These are phyloP conservation scores for Chrysophaeum taylorii DNA, from an alignment of 352 stramenopile genomes.

Conservation along the genomic window DNA sequence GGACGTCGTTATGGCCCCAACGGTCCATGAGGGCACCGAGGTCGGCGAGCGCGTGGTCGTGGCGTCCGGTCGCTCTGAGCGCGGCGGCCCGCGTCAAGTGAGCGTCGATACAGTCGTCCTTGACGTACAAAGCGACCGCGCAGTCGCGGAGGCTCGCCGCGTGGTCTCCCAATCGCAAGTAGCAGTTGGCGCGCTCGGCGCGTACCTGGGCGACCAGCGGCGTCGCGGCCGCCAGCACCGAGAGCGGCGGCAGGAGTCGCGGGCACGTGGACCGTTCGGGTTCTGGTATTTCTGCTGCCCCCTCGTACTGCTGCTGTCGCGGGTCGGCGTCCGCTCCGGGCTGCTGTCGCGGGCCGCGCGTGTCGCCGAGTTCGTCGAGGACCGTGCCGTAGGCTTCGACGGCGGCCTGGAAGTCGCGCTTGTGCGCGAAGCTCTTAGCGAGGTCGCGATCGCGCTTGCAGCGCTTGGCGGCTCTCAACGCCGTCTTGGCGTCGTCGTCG, in stretches of 20 bases:
- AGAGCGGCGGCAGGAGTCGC: not conserved
- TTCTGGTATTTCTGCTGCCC: no score
- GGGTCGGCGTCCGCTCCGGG: no score
- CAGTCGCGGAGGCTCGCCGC: constrained; percentile 28
- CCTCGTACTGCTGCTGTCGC: no score
- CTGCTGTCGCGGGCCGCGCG: no score
- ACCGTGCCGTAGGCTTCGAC: constrained; percentile 19
- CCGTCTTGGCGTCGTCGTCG: constrained; percentile 17
- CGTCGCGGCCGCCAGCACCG: constrained; percentile 21
- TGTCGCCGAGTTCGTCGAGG: constrained; percentile 1
- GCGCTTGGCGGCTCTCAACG: constrained; percentile 16
- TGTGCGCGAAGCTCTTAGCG: constrained; percentile 21
- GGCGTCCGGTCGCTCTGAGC: constrained; percentile 26
- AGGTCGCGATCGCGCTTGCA: constrained; percentile 16
- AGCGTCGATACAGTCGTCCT: constrained; percentile 34
- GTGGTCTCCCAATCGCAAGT: constrained; percentile 33
- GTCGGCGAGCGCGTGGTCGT: constrained; percentile 30
- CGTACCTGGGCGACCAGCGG: constrained; percentile 25
- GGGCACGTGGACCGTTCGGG: not conserved
- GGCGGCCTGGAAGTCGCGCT: constrained; percentile 30
- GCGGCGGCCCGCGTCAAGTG: constrained; percentile 35
- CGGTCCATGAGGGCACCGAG: constrained; percentile 27
- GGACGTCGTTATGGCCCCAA: constrained; percentile 28
- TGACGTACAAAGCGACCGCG: constrained; percentile 29
- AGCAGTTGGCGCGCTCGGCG: constrained; percentile 30